Base-by-base conservation (phyloP, 495 filamentous ascomycete species). In the Entonaema liquescens region DNA sequence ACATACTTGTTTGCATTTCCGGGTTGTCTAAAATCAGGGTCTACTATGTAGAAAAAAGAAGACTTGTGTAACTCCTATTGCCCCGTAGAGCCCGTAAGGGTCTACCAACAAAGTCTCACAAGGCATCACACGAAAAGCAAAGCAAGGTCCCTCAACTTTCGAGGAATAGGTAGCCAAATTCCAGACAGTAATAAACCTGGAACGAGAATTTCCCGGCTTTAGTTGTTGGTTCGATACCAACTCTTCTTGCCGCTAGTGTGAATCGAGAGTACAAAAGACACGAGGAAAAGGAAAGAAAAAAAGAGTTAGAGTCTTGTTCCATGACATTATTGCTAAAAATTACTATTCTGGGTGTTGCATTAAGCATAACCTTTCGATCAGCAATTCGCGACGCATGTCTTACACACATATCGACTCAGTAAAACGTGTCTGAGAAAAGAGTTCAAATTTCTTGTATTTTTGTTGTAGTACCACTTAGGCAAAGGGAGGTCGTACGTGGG, bases 211-310 rank as follows among this genome's bases (percentile, higher is more conserved):
- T 47, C 7, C 33, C 36, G 21, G 17, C 55, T 55, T 21, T 54
- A 28, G 19, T 54, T 29, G 35, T 65, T 59, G 26, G 35, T 44
- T 40, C 67, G 71, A 73, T 74, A 36, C 60, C 13, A 17, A 35
- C 7, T 35, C 26, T 33, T 44, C 6, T 23, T 31, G 35, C 59
- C 53, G 50, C 54, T 70, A 63, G 58, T 64, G 62, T 35, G 19
- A 52, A 74, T 74, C 71, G 67, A 56, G 5, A 8, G 17, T 12
- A 47, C 42, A 47, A 47, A 47, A 19, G 8, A 26, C 31, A 19
- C n/a, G 13, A 13, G 33, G 25, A 7, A 36, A 57, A 26, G 26
- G 9, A 17, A 26, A 47, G 21, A 19, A 15, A 36, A 35, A 23
- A 3, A 25, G 29, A 31, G 29, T 31, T 31, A 7, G 31, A 7